Base-by-base conservation (phyloP, 139 green algal species). In the Closterium sp. region DNA sequence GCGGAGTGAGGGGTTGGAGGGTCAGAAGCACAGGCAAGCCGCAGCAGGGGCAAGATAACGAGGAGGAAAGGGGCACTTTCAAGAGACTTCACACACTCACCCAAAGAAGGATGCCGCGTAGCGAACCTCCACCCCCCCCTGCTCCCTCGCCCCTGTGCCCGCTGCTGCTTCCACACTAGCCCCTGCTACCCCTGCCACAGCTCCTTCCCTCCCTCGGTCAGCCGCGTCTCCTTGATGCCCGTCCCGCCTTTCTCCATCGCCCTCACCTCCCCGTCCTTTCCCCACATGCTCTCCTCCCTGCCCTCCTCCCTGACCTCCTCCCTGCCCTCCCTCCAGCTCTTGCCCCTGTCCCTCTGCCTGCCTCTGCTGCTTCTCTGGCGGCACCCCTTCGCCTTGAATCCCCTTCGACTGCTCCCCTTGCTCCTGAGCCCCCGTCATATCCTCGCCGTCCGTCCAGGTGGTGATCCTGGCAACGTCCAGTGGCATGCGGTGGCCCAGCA, bases 401-500 rank as follows among this genome's bases (percentile, higher is more conserved):
- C 21, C 81, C 1, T 10, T 30, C 16, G 55, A 76, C 23, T 86
- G 89, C 35, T 3, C 25, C 23, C 30, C 25, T 91, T 38, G 33
- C 85, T 31, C 25, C 33, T 31, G 33, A 38, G 85, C 19, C 8
- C 28, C 4, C 33, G 85, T 30, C 85, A 4, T 30, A 3, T 32
- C 28, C 25, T n/a, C 25, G 2, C 6, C 38, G 25, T 28, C 25
- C 33, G 84, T 76, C 90, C 90, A 92, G 1, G 33, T 34, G 7
- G 90, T 90, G 32, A 93, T 83, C 12, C 94, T 89, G 55, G 96
- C 96, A 25, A 97, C 94, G 88, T 99, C 97, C 76, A 99, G 90
- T 0, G 94, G 86, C 84, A 95, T 94, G 89, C 95, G 94, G 94
- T 99, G 97, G 0, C 97, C 97, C 43, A 99, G 90, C 7, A 94